These are phyloP conservation scores for Diaporthe vexans DNA, from an alignment of 2,329 filamentous ascomycete species.

Conservation along the genomic window DNA sequence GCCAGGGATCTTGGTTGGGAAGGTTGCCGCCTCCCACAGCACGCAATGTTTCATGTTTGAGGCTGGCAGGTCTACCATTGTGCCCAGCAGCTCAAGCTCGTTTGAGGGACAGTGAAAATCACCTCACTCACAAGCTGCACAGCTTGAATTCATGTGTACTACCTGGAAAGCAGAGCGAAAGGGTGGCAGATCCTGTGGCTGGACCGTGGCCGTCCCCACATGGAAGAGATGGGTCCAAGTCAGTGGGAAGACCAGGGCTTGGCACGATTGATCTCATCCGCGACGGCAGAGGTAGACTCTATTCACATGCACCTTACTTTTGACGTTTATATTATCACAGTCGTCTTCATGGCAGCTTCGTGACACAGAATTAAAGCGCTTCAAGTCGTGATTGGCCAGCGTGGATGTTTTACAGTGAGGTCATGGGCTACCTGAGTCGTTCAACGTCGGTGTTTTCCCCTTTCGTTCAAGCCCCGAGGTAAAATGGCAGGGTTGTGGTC, in stretches of 20 bases:
- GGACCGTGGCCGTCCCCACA: neutral
- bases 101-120: fast-evolving
- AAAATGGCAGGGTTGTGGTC: neutral
- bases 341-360: neutral
- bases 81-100: no score
- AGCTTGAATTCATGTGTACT: no score
- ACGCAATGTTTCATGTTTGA: neutral
- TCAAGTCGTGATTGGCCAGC: neutral
- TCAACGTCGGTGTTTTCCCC: neutral
- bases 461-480: neutral
- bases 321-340: neutral
- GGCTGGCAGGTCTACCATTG: no score
- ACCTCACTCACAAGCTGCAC: neutral
- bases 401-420: no score
- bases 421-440: neutral
- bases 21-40: neutral
- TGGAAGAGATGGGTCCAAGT: neutral
- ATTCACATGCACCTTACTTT: neutral
- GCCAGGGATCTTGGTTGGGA: slow-evolving; percentile 2
- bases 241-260: neutral
- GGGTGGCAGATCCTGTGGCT: neutral
- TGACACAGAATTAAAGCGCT: no score
- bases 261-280: no score
- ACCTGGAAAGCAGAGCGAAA: no score
- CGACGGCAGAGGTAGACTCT: neutral